Conservation (phyloP, 345 rosid species). For the Geranium rotundifolium region DNA sequence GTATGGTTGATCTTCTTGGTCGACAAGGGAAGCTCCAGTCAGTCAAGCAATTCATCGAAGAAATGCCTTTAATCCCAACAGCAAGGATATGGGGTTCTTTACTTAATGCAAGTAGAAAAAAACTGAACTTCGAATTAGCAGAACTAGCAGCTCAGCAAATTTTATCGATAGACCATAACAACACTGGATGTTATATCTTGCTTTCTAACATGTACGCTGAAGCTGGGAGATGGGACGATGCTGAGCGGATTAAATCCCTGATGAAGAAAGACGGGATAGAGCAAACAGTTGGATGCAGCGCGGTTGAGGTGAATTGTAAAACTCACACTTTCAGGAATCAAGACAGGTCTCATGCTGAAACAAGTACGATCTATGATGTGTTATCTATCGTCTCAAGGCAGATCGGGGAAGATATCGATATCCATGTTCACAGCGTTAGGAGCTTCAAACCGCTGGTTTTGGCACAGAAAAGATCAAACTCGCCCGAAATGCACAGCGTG, state of each 20-base stretch:
- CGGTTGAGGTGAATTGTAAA: constrained; percentile 26
- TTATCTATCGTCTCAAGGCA: constrained; percentile 30
- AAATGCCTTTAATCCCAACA: constrained; percentile 40
- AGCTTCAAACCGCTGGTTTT: background rate
- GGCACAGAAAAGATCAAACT: background rate
- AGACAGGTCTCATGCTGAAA: constrained; percentile 28
- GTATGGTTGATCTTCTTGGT: constrained; percentile 72
- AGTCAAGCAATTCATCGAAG: constrained; percentile 45
- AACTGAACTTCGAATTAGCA: background rate
- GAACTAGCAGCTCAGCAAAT: background rate
- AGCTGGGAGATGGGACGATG: constrained; percentile 67
- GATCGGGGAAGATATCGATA: constrained; percentile 19
- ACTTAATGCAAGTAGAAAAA: constrained; percentile 49
- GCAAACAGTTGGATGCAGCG: constrained; percentile 17
- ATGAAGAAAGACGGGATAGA: constrained; percentile 26
- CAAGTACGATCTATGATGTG: constrained; percentile 32
- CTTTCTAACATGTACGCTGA: constrained; percentile 67
- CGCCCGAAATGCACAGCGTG: background rate
- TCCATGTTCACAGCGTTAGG: background rate
- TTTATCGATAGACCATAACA: constrained; percentile 21
- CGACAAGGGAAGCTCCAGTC: constrained; percentile 41
- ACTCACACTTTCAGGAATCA: constrained; percentile 35
- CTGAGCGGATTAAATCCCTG: constrained; percentile 31
- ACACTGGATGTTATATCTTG: constrained; percentile 64
- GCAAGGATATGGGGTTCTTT: constrained; percentile 73